Percentiles rank a stretch among this genome's conserved stretches.
These are phyloP conservation scores for Cicer bijugum DNA, from an alignment of 306 rosid species.

Conservation along the genomic window DNA sequence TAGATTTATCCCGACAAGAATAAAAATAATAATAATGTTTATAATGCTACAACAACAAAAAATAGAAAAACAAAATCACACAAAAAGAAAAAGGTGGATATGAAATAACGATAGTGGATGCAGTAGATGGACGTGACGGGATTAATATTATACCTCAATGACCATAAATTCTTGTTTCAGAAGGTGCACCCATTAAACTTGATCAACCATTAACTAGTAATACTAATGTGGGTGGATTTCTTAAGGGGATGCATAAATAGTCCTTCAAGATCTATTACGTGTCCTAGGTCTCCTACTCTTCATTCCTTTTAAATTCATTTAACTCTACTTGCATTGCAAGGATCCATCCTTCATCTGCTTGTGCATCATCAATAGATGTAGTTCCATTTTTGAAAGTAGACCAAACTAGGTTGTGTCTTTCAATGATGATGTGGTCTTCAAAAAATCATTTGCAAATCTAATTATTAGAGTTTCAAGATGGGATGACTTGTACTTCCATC, in stretches of 20 bases:
- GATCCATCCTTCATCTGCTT: no score
- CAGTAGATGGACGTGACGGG: background rate
- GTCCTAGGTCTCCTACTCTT: no score
- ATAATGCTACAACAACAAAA: background rate
- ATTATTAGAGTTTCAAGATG: no score
- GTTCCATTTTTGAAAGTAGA: no score
- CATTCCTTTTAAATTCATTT: no score
- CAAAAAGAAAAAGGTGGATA: background rate
- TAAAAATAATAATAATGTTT: constrained; percentile 11
- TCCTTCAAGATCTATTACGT: background rate
- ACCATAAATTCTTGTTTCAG: constrained; percentile 1
- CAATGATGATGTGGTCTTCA: no score
- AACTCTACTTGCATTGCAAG: no score
- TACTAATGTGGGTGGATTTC: background rate
- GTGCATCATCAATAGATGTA: no score
- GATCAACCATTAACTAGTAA: background rate
- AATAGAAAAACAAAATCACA: background rate
- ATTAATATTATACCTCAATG: background rate
- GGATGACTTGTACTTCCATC: no score
- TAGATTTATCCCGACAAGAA: background rate
- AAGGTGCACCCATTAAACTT: background rate
- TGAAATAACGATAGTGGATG: background rate
- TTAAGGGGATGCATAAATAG: background rate
- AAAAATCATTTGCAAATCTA: no score
- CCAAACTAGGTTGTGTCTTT: no score